Evolutionary conservation across 2,329 filamentous ascomycete species (phyloP), one percentile per base, ranked within the genome.

Genomic region (Sordariomycetes sp.): DNA sequence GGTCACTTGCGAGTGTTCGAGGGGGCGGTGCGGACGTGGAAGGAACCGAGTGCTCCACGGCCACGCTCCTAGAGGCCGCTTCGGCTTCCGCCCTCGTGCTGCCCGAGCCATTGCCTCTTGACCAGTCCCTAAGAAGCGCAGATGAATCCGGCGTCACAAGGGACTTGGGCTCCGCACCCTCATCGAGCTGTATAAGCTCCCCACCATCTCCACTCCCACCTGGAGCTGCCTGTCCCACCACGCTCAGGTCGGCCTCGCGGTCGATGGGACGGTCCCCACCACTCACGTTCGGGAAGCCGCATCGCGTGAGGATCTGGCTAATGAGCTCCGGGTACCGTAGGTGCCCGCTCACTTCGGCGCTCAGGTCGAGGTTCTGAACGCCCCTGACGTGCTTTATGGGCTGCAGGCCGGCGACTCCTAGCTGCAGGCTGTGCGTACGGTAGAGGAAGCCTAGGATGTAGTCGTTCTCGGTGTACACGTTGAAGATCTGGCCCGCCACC

Each of bases 401-500:
- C 68, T 96, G 88, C 1, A 97, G 74, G 0, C 92, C 93, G 0
- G 91, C 91, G 50, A 96, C 83, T 3, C 92, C 92, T 48, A 89
- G 80, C 62, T 94, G 87, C 32, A 96, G 81, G 60, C 86, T 91
- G 48, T 88, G 90, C 2, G 90, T 87, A 52, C 92, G 85, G 69
- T 97, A 96, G 20, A 96, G 76, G 68, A 96, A 93, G 1, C 85
- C 91, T 1, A 97, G 82, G 35, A 97, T 85, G 66, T 90, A 89
- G 70, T 97, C 92, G 60, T 94, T 92, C 57, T 87, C 84, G 1
- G 89, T 93, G 71, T 87, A 96, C 10, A 93, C 90, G 64, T 97
- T 97, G 64, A 96, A 87, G 8, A 96, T 79, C 59, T 88, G 82
- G 2, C 92, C 91, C 1, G 86, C 83, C 0, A 96, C 90, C 0